Evolutionary conservation across 306 rosid genomes (phyloP).

Genomic region (Trifolium repens): DNA sequence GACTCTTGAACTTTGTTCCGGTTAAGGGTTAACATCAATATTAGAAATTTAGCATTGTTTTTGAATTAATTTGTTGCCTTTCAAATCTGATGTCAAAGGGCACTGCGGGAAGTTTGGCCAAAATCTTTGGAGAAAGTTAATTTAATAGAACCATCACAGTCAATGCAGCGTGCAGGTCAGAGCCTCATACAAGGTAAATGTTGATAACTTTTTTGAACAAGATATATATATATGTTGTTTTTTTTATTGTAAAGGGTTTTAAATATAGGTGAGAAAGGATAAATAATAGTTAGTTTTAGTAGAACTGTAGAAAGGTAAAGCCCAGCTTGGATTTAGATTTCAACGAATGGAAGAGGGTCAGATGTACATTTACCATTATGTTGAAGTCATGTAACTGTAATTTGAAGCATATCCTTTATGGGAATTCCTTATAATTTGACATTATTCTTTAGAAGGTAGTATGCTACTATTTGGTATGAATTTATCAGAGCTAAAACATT

Average conservation of each 20-base stretch:
- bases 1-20: slow-evolving; percentile 31
- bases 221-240: background rate
- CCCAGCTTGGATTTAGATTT: slow-evolving; percentile 18
- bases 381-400: background rate
- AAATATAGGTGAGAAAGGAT: slow-evolving; percentile 26
- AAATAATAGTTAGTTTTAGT: slow-evolving; percentile 10
- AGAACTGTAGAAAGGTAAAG: slow-evolving; percentile 27
- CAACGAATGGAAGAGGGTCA: slow-evolving; percentile 17
- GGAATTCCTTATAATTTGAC: slow-evolving; percentile 18
- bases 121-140: slow-evolving; percentile 73
- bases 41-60: slow-evolving; percentile 9
- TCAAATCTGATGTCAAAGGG: slow-evolving; percentile 63
- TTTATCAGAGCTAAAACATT: background rate
- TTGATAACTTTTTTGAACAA: background rate
- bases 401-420: slow-evolving; percentile 1
- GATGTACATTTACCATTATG: slow-evolving; percentile 7
- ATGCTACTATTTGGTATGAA: background rate
- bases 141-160: slow-evolving; percentile 89
- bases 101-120: slow-evolving; percentile 92
- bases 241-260: slow-evolving; percentile 32
- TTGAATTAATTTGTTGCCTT: slow-evolving; percentile 25
- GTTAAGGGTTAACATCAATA: slow-evolving; percentile 32
- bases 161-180: slow-evolving; percentile 92
- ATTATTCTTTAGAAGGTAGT: slow-evolving; percentile 11
- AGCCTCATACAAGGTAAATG: slow-evolving; percentile 78